Percentiles rank a stretch among this genome's conserved stretches.
These are phyloP conservation scores for Barnettozyma sucrosica DNA, from an alignment of 805 yeast genomes.

Conservation along the genomic window DNA sequence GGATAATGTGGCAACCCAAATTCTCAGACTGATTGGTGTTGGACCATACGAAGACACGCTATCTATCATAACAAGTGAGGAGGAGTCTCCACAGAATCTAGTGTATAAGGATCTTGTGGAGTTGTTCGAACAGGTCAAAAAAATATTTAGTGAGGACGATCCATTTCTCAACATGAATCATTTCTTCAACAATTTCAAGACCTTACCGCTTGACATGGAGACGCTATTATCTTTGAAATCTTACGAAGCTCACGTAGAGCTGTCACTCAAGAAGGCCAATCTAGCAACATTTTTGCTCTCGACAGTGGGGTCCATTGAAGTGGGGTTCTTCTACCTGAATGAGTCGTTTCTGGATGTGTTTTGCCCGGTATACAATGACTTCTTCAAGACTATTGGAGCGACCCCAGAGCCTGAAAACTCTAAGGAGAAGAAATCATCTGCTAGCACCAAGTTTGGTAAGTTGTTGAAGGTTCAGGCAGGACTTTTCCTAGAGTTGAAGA, in stretches of 20 bases:
- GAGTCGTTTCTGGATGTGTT: slow-evolving; percentile 82
- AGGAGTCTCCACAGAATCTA: slow-evolving; percentile 58
- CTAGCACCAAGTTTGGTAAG: slow-evolving; percentile 49
- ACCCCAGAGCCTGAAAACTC: background rate
- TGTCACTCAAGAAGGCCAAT: slow-evolving; percentile 74
- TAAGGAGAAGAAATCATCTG: background rate
- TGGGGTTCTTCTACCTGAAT: slow-evolving; percentile 82
- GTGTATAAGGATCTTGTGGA: slow-evolving; percentile 62
- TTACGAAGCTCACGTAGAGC: slow-evolving; percentile 20
- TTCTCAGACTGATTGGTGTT: slow-evolving; percentile 63
- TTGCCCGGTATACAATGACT: slow-evolving; percentile 47
- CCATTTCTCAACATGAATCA: slow-evolving; percentile 68
- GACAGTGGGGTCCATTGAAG: slow-evolving; percentile 74
- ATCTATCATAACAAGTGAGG: slow-evolving; percentile 60
- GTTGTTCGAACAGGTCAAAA: slow-evolving; percentile 70
- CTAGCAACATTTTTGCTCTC: slow-evolving; percentile 86
- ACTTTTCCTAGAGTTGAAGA: slow-evolving; percentile 78
- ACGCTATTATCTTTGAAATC: slow-evolving; percentile 10
- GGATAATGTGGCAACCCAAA: slow-evolving; percentile 78
- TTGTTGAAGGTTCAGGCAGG: slow-evolving; percentile 77
- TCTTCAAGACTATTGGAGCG: slow-evolving; percentile 11
- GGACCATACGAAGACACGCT: slow-evolving; percentile 75
- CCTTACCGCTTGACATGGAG: slow-evolving; percentile 3
- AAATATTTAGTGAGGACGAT: slow-evolving; percentile 59
- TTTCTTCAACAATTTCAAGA: slow-evolving; percentile 26